Evolutionary conservation across 1,284 basidiomycete genomes (phyloP), one percentile per base, ranked within the genome.

Genomic region (Pseudomicrostroma phylloplanum): DNA sequence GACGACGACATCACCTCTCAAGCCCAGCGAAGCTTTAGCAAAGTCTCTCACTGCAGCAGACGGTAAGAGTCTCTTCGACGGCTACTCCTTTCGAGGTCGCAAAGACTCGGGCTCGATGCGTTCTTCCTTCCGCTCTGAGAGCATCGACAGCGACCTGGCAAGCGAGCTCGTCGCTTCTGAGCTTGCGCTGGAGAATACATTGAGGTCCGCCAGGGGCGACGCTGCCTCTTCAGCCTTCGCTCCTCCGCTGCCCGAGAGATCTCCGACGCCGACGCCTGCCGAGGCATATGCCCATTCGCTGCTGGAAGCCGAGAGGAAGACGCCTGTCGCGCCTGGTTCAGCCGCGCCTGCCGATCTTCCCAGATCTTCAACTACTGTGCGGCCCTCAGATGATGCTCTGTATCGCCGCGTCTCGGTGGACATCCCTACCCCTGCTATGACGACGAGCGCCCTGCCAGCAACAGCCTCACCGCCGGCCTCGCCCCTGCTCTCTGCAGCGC

Each of bases 31-130:
- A 9, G 30, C 30, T 36, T 9, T 36, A 36, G 63, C 12, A 1
- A 46, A 43, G 15, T 40, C 26, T 49, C 19, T n/a, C 23, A 43
- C 39, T 12, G 11, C 56, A 4, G 63, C 67, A 1, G 68, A 71
- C 39, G 63, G 54, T 26, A 67, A 68, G 55, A 60, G 61, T 49
- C 62, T 76, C 30, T 76, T 76, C 46, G 73, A 76, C 56, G 73
- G 73, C 0, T 76, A 76, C 63, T 76, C 73, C 19, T 76, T 69
- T 64, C 67, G 73, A 6, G 73, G 73, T 13, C 64, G 73, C 11
- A 67, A 69, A 54, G 73, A 76, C 43, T 76, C 73, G 1, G 72
- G 67, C 43, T 74, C 73, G 51, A 65, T 72, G 57, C 57, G 56
- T 19, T 74, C 71, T 17, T 65, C 65, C 21, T 61, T 61, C 42